phyloP scores from a whole-genome alignment of 305 asterid species.

The Fraxinus ornus region DNA sequence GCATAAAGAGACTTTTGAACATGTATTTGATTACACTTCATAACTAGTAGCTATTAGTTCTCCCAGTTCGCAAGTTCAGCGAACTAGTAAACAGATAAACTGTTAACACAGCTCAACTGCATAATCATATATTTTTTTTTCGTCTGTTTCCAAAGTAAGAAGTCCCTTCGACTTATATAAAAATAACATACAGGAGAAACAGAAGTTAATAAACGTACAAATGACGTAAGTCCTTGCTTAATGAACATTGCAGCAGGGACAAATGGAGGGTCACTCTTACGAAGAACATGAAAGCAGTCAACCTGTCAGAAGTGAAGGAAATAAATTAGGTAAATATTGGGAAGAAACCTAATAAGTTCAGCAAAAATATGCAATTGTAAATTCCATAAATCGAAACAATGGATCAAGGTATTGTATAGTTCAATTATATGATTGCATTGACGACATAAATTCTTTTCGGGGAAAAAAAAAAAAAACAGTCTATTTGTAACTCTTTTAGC shows the following conservation, averaged over 20 bases:
- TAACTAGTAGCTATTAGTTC: background rate
- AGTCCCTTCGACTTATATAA: background rate
- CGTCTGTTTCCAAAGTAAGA: background rate
- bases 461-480: background rate
- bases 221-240: conserved; percentile 86
- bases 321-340: conserved; percentile 10
- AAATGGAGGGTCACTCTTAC: conserved; percentile 94
- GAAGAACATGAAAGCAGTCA: conserved; percentile 90
- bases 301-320: conserved; percentile 57
- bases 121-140: background rate
- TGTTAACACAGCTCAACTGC: background rate
- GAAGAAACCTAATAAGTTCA: conserved; percentile 14
- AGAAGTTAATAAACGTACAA: conserved; percentile 52
- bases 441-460: background rate
- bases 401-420: background rate
- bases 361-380: background rate
- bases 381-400: background rate
- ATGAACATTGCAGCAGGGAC: conserved; percentile 74
- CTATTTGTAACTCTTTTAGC: background rate
- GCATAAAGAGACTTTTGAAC: background rate
- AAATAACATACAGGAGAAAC: background rate
- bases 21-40: background rate
- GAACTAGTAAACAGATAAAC: conserved; percentile 1
- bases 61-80: conserved; percentile 7
- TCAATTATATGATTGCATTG: background rate